Percentiles rank a stretch among this genome's conserved stretches.
Conservation (phyloP, 208 protist genomes). For the Acanthamoeba divionensis region DNA sequence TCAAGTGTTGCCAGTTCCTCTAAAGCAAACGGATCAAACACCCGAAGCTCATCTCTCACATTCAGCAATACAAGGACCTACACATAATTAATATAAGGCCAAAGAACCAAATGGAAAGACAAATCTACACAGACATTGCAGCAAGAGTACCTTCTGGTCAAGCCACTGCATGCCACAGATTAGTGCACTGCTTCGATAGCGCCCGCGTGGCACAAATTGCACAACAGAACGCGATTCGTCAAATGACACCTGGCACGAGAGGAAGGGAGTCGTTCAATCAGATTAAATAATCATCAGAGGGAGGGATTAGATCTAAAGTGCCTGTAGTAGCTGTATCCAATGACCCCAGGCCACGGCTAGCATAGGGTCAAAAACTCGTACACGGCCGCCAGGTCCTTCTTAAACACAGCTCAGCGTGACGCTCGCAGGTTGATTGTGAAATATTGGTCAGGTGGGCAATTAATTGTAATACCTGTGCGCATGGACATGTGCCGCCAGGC, state of each 20-base stretch:
- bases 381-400: neutral
- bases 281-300: too few species aligned
- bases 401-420: neutral
- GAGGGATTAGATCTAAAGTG: too few species aligned
- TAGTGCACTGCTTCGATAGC: neutral
- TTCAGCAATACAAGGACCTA: conserved; percentile 29
- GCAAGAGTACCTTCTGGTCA: neutral
- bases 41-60: conserved; percentile 52
- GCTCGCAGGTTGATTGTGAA: neutral
- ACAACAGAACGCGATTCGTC: neutral
- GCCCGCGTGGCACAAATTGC: conserved; percentile 23
- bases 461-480: neutral
- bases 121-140: neutral
- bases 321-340: neutral
- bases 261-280: too few species aligned
- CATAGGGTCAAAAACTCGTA: conserved; percentile 33
- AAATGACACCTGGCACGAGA: conserved; percentile 18
- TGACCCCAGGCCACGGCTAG: conserved; percentile 12
- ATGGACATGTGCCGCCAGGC: conserved; percentile 25
- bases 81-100: neutral
- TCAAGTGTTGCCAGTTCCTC: conserved; percentile 64
- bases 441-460: too few species aligned
- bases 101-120: neutral
- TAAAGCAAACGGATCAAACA: conserved; percentile 65
- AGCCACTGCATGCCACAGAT: conserved; percentile 54